Base-by-base conservation (phyloP, 352 stramenopile species). In the Phytophthora megakarya region DNA sequence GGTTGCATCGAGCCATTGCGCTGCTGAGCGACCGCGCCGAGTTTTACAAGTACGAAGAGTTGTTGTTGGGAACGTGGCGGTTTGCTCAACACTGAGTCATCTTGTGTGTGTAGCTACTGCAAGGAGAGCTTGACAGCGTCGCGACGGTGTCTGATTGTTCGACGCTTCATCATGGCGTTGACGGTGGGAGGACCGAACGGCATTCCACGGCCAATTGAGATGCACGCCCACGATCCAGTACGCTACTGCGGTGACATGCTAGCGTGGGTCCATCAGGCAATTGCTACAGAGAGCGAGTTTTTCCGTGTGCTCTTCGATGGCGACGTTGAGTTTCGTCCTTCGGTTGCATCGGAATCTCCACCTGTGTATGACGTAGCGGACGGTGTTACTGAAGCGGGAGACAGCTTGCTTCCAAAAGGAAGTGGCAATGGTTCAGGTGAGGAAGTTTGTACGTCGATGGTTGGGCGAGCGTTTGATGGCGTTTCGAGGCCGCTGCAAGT, bases 241-340 rank as follows among this genome's bases (percentile, higher is more conserved):
- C 78, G 84, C 5, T 97, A 96, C 71, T 88, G 89, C 19, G 82
- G 89, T 21, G 87, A 96, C 45, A 96, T 97, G 86, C 48, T 97
- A 13, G 90, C 90, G 11, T 97, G 89, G 89, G 65, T 95, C 13
- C 90, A 97, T 52, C 84, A 96, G 49, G 70, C 81, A 8, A 85
- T 97, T 42, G 89, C 86, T 0, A 81, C 84, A 1, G 90, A 97
- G 57, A 71, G 67, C 37, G 87, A 96, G 54, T 92, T 95, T 61
- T 82, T 96, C 44, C 77, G 80, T 22, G 78, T 88, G 45, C 69
- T 97, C 13, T 90, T 91, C 46, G 78, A 91, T 39, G 80, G 78
- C 6, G 84, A 90, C 46, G 30, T 85, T 3, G 70, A 74, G 23
- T 78, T 76, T 32, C 65, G 46, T 23, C 47, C 74, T 43, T 64